These are phyloP conservation scores for Pseudovirgaria hyperparasitica DNA, from an alignment of 2,329 filamentous ascomycete genomes.

Conservation along the genomic window DNA sequence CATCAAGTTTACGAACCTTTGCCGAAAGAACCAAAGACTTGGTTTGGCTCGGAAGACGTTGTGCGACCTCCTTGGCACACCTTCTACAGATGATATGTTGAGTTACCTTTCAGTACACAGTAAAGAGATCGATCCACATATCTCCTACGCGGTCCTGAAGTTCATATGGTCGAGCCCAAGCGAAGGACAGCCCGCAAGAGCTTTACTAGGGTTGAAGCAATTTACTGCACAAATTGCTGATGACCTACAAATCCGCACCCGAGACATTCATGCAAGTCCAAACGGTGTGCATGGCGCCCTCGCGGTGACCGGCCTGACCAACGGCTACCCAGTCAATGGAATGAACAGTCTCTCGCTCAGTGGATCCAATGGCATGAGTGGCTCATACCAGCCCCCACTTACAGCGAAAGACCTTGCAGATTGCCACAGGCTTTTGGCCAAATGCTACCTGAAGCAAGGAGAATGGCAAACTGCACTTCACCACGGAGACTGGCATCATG, in stretches of 20 bases:
- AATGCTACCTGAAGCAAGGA: conserved; percentile 91
- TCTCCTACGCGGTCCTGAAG: conserved; percentile 94
- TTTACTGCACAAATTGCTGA: conserved; percentile 49
- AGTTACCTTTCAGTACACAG: conserved; percentile 20
- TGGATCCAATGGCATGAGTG: conserved; percentile 31
- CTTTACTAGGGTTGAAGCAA: conserved; percentile 45
- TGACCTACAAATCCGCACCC: conserved; percentile 35
- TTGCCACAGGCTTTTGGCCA: conserved; percentile 63
- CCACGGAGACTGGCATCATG: conserved; percentile 78
- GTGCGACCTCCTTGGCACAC: conserved; percentile 71
- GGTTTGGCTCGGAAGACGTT: conserved; percentile 92
- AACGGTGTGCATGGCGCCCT: conserved; percentile 33
- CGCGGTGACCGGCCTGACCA: conserved; percentile 35
- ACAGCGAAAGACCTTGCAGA: conserved; percentile 34
- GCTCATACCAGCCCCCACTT: conserved; percentile 13
- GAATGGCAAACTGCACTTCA: conserved; percentile 88
- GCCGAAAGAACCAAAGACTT: conserved; percentile 88
- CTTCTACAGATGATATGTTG: conserved; percentile 37
- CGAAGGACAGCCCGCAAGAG: conserved; percentile 18
- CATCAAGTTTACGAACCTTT: conserved; percentile 98
- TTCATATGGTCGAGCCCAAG: conserved; percentile 75
- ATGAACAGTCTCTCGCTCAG: conserved; percentile 30
- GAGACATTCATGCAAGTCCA: conserved; percentile 21
- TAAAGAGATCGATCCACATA: conserved; percentile 53
- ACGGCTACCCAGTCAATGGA: conserved; percentile 23